Percentiles rank a stretch among this genome's conserved stretches.
These are phyloP conservation scores for Colletotrichum echinochloae DNA, from an alignment of 2,329 filamentous ascomycete genomes.

Conservation along the genomic window DNA sequence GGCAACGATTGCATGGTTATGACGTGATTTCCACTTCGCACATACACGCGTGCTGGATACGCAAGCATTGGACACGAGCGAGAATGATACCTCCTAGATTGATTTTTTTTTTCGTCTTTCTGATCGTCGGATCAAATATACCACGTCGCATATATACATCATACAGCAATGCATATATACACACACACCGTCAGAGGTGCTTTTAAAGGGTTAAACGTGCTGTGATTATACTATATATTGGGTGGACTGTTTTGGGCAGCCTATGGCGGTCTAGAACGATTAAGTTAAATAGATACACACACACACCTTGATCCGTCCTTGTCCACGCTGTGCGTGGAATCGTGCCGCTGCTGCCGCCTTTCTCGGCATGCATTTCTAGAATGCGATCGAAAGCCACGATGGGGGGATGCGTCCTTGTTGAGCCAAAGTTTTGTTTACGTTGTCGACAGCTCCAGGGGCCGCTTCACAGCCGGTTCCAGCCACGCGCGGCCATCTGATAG, in stretches of 20 bases:
- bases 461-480: neutral
- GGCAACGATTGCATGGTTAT: conserved; percentile 5
- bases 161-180: neutral
- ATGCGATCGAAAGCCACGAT: neutral
- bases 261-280: too few species aligned
- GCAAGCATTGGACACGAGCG: neutral
- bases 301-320: neutral
- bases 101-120: neutral
- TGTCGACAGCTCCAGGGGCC: too few species aligned
- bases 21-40: neutral
- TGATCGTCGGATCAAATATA: neutral
- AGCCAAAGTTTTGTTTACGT: too few species aligned
- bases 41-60: conserved; percentile 4
- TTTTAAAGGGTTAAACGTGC: too few species aligned
- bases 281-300: too few species aligned
- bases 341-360: neutral
- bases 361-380: neutral
- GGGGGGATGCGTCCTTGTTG: too few species aligned
- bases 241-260: too few species aligned
- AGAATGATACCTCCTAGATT: conserved; percentile 9
- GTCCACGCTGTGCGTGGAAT: neutral
- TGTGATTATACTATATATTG: too few species aligned
- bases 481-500: conserved; percentile 32
- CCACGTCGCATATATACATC: neutral
- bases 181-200: too few species aligned